A percentile compares a stretch with the other conserved stretches of the same genome.
phyloP scores from a whole-genome alignment of 139 green algal genomes.

The Chlorella ohadii region DNA sequence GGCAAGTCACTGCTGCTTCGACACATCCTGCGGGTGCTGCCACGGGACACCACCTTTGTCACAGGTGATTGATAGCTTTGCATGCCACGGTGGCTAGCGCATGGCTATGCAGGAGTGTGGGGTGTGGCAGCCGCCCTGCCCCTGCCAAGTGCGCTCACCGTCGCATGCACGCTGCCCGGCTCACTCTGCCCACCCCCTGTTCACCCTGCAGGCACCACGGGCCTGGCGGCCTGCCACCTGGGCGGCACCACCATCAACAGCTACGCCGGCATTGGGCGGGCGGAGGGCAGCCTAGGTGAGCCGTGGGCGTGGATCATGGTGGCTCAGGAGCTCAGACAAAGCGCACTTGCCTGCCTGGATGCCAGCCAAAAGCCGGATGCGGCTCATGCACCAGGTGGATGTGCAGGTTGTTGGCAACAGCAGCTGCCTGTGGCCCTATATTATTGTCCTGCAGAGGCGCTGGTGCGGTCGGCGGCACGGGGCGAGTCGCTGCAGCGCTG shows the following conservation, averaged over 20 bases:
- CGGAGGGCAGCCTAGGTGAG: slow-evolving; percentile 36
- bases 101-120: too few relatives aligned
- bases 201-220: slow-evolving; percentile 39
- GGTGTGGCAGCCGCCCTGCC: too few relatives aligned
- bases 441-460: slow-evolving; percentile 4
- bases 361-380: too few relatives aligned
- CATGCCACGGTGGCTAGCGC: too few relatives aligned
- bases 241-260: slow-evolving; percentile 68
- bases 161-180: too few relatives aligned
- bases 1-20: slow-evolving; percentile 77
- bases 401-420: too few relatives aligned
- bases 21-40: slow-evolving; percentile 53
- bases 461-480: slow-evolving; percentile 25
- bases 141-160: too few relatives aligned
- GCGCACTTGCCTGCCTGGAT: too few relatives aligned
- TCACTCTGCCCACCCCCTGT: not conserved
- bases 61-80: slow-evolving; percentile 17
- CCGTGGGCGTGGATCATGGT: too few relatives aligned
- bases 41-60: slow-evolving; percentile 47
- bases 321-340: too few relatives aligned
- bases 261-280: slow-evolving; percentile 62
- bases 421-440: not conserved
- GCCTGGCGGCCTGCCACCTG: slow-evolving; percentile 55
- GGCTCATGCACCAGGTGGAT: too few relatives aligned
- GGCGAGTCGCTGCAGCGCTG: slow-evolving; percentile 47